Conservation (phyloP, 176 grass and related monocot species). For the Cenchrus fungigraminus region DNA sequence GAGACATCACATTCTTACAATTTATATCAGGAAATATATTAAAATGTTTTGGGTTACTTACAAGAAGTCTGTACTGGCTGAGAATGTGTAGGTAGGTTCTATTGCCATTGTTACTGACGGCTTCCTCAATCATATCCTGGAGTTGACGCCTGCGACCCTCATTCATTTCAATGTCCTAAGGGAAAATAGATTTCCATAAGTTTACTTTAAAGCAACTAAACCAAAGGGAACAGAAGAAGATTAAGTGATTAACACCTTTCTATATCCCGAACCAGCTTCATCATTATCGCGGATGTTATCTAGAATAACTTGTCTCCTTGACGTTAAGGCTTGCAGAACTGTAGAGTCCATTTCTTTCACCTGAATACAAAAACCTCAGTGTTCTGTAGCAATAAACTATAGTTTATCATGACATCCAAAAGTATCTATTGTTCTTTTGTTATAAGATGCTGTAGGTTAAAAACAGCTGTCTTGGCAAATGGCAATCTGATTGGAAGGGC, state of each 20-base stretch:
- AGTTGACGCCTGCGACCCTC: slow-evolving; percentile 73
- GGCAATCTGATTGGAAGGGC: neutral
- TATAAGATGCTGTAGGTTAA: neutral
- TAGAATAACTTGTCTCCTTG: slow-evolving; percentile 95
- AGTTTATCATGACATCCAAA: neutral
- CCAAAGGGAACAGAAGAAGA: slow-evolving; percentile 22
- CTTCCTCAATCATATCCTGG: slow-evolving; percentile 96
- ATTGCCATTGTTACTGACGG: slow-evolving; percentile 91
- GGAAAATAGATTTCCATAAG: slow-evolving; percentile 3
- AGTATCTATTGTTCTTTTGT: neutral
- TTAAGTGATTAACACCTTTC: slow-evolving; percentile 61
- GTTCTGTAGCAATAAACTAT: neutral
- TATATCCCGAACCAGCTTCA: slow-evolving; percentile 94
- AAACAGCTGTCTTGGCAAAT: neutral
- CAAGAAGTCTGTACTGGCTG: slow-evolving; percentile 97
- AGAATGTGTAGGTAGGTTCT: slow-evolving; percentile 96
- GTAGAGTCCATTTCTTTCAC: slow-evolving; percentile 58
- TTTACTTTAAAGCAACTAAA: slow-evolving; percentile 30
- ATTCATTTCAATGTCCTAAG: slow-evolving; percentile 91
- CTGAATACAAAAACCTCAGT: slow-evolving; percentile 54
- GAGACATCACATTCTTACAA: slow-evolving; percentile 18
- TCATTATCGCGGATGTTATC: slow-evolving; percentile 99
- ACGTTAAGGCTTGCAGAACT: slow-evolving; percentile 72
- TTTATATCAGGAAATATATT: neutral
- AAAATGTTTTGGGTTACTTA: slow-evolving; percentile 51